Base-by-base conservation (phyloP, 805 yeast genomes). In the Zygosaccharomyces pseudorouxii region DNA sequence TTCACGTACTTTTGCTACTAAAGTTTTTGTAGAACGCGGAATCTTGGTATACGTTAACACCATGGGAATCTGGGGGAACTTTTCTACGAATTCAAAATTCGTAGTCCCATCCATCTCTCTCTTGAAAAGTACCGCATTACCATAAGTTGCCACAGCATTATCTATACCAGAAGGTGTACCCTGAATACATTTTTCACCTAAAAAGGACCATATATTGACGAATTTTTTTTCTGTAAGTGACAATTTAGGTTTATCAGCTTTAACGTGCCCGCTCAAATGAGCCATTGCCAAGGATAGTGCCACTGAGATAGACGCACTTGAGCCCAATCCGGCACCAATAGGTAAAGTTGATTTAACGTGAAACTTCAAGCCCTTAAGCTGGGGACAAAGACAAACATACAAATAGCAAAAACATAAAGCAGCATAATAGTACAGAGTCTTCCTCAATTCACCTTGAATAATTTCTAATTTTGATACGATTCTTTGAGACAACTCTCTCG, bases 81-180 rank as follows among this genome's bases (percentile, higher is more conserved):
- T 47, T 8, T 53, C 51, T 16, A 64, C 50, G 14, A 57, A 51
- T n/a, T 55, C 57, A 30, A 56, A 53, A 18, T 51, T 52, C 25
- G 53, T 55, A 29, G 52, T 48, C 14, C 68, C 71, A 64, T 71
- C 59, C 43, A 45, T 53, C 37, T 55, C 56, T 40, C 95, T 78
- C 68, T 86, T 92, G 69, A 82, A 92, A 80, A 84, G 74, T 0
- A 93, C 96, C 0, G 98, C 98, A 41, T 97, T 97, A 19, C 99
- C 99, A 56, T 82, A 83, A 0, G 97, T 86, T 1, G 98, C 95
- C 42, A 92, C 97, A 0, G 97, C 89, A 62, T 93, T 93, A 65
- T 93, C 99, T 46, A 93, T 89, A 10, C 99, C 99, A 16, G 95
- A 84, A 7, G 99, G 99, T 58, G 86, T 89, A 1, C 98, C 98